These are phyloP conservation scores for Fusarium lateritium DNA, from an alignment of 2,329 filamentous ascomycete species.

Conservation along the genomic window DNA sequence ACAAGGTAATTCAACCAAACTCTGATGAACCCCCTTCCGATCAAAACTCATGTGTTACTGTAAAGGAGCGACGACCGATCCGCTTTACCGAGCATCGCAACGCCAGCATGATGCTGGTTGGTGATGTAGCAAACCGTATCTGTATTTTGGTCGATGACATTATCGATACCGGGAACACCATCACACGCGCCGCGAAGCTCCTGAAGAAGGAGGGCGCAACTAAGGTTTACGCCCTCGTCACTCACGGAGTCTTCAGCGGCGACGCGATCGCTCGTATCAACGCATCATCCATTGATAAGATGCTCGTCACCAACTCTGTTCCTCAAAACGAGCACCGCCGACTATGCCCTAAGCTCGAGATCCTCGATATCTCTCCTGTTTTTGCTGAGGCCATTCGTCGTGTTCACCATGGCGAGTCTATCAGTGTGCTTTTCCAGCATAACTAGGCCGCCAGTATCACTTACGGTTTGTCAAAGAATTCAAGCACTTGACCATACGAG, in stretches of 20 bases:
- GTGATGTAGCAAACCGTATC: conserved; percentile 83
- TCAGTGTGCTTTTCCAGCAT: conserved; percentile 86
- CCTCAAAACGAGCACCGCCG: conserved; percentile 87
- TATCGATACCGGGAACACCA: conserved; percentile 96
- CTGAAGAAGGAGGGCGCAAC: conserved; percentile 96
- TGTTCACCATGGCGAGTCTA: conserved; percentile 97
- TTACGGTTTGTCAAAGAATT: conserved; percentile 32
- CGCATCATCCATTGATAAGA: conserved; percentile 90
- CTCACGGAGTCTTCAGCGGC: conserved; percentile 94
- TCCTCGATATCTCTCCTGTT: conserved; percentile 89
- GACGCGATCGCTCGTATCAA: conserved; percentile 97
- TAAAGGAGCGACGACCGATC: conserved; percentile 87
- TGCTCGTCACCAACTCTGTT: conserved; percentile 95
- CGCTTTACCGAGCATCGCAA: conserved; percentile 91
- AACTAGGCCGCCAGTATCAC: conserved; percentile 35
- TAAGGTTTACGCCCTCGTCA: conserved; percentile 91
- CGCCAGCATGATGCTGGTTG: conserved; percentile 95
- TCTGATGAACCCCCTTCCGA: conserved; percentile 51
- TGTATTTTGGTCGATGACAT: conserved; percentile 96
- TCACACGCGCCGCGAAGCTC: conserved; percentile 96
- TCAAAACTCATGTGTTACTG: conserved; percentile 52
- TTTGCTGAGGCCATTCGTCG: conserved; percentile 96
- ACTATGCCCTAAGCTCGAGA: conserved; percentile 88
- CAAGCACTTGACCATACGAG: conserved; percentile 25
- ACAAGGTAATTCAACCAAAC: conserved; percentile 75